Conservation (phyloP, 2,329 filamentous ascomycete species). For the Dryadomyces quercivorus region DNA sequence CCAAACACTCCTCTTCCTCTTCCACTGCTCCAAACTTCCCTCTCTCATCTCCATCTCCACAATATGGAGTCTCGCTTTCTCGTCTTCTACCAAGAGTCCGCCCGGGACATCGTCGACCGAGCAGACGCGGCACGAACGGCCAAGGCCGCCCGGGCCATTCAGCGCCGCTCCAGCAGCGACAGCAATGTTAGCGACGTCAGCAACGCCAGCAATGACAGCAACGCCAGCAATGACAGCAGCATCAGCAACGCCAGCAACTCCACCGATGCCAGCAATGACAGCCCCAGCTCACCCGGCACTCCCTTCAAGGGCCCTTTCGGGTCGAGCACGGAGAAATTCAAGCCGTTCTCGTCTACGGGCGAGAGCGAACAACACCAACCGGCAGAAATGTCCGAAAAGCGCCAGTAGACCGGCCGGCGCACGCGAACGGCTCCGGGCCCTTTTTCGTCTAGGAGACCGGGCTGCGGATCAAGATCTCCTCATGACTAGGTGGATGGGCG, state of each 20-base stretch:
- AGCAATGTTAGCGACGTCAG: not conserved
- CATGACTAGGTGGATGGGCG: not conserved
- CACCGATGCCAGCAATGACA: too few relatives aligned
- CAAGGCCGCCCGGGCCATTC: not conserved
- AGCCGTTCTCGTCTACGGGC: not conserved
- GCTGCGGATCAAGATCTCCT: not conserved
- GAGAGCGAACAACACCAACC: not conserved
- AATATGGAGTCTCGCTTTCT: constrained; percentile 5
- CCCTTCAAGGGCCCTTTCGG: too few relatives aligned
- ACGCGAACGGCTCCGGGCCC: too few relatives aligned
- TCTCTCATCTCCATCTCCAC: not conserved
- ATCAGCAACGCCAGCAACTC: not conserved
- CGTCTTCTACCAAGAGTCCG: constrained; percentile 5
- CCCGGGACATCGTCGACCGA: constrained; percentile 1
- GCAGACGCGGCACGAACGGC: not conserved
- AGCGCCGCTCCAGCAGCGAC: not conserved
- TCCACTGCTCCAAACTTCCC: not conserved
- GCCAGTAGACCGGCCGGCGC: not conserved
- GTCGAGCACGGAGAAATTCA: not conserved
- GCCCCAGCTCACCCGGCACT: not conserved
- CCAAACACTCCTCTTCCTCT: not conserved
- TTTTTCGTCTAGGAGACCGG: too few relatives aligned
- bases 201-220: not conserved
- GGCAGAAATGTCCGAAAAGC: not conserved
- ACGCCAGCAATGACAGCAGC: not conserved